Percentiles rank a stretch among this genome's conserved stretches.
phyloP scores from a whole-genome alignment of 495 filamentous ascomycete species.

The Bryoglossum gracile region DNA sequence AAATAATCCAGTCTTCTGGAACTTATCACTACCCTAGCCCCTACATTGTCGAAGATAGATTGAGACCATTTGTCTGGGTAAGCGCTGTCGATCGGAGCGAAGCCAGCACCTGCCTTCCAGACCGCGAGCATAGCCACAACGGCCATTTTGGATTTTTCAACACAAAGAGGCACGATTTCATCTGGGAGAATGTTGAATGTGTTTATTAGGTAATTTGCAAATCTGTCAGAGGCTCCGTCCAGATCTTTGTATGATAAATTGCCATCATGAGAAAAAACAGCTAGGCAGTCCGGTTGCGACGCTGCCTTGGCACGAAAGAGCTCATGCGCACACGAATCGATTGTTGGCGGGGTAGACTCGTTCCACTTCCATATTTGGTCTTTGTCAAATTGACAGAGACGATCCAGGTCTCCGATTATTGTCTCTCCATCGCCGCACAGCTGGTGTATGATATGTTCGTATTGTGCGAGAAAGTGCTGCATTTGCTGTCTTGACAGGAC shows the following conservation, averaged over 20 bases:
- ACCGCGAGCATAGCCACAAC: not conserved
- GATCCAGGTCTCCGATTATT: no score
- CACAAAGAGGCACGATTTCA: not conserved
- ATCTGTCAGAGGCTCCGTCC: not conserved
- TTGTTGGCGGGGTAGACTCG: not conserved
- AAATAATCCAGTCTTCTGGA: not conserved
- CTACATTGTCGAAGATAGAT: not conserved
- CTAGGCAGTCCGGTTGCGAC: no score
- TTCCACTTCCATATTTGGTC: not conserved
- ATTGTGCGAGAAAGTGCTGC: not conserved
- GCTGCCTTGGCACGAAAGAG: no score
- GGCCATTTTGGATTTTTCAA: not conserved
- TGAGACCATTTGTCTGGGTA: not conserved
- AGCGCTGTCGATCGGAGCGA: not conserved
- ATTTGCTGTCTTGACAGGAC: not conserved
- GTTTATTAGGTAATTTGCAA: not conserved
- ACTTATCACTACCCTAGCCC: slow-evolving; percentile 8
- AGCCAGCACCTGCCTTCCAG: not conserved
- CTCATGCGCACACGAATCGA: not conserved
- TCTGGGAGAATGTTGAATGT: not conserved
- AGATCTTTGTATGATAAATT: not conserved
- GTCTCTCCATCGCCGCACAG: no score
- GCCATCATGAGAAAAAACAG: no score
- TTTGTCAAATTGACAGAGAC: no score
- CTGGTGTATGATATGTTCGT: not conserved